These are phyloP conservation scores for Panicum hallii DNA, from an alignment of 202 grass and related monocot species.

Conservation along the genomic window DNA sequence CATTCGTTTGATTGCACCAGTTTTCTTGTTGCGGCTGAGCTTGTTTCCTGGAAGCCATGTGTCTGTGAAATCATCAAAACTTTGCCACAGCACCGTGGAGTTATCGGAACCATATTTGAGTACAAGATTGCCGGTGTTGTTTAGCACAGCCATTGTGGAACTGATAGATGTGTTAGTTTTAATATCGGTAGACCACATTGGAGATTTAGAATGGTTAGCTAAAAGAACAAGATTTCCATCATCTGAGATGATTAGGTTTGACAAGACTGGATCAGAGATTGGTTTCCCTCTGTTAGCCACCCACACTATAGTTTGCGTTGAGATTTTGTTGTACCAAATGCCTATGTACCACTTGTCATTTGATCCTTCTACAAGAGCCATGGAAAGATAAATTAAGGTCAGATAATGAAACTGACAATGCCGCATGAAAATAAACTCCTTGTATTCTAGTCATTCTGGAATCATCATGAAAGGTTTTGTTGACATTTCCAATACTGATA, in stretches of 20 bases:
- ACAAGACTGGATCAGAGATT: conserved; percentile 48
- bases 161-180: neutral
- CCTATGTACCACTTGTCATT: conserved; percentile 57
- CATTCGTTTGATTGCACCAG: conserved; percentile 23
- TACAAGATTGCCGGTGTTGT: conserved; percentile 61
- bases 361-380: neutral
- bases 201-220: conserved; percentile 32
- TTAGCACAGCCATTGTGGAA: conserved; percentile 41
- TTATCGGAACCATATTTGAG: conserved; percentile 37
- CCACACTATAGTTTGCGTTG: conserved; percentile 51
- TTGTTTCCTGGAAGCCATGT: conserved; percentile 57
- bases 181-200: conserved; percentile 60
- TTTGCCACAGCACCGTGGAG: conserved; percentile 60
- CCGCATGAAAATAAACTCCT: neutral
- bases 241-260: conserved; percentile 54
- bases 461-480: neutral
- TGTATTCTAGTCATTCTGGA: neutral
- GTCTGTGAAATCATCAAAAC: conserved; percentile 50
- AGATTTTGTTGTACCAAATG: conserved; percentile 81
- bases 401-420: neutral
- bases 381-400: neutral
- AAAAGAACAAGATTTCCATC: conserved; percentile 65
- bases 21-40: conserved; percentile 52
- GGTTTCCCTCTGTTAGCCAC: conserved; percentile 63
- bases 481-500: neutral